Base-by-base conservation (phyloP, 106 monocot genomes). In the Hemerocallis citrina region DNA sequence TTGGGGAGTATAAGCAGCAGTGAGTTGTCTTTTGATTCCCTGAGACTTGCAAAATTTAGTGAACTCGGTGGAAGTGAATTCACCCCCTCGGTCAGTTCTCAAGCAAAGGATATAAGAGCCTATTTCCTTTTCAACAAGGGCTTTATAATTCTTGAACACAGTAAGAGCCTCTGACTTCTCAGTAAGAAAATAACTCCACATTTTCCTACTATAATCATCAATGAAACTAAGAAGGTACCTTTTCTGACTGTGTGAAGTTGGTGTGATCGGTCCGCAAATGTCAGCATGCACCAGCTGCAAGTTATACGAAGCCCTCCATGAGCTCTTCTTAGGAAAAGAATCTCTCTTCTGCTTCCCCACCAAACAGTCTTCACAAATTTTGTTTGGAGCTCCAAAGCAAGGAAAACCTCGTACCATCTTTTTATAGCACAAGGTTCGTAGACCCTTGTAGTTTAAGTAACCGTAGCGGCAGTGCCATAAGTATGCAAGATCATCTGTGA, bases 251-350 rank as follows among this genome's bases (percentile, higher is more conserved):
- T 8, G 0, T 15, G 40, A 69, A 1, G 2, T 1, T 34, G 47
- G 33, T 0, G 8, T 15, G 68, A 13, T 28, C 39, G 17, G 43
- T 44, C 43, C 2, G 17, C 57, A 69, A 16, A 69, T 45, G 11
- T 69, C 45, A 6, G 32, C 42, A 27, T 69, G 43, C 43, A 69
- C 46, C 0, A 69, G 24, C 30, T 69, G 23, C 7, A 69, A 14
- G 17, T 25, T 43, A 34, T 0, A 2, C 2, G 8, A 14, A 11
- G 59, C 57, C 41, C 46, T 43, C 3, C 50, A 50, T 20, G 50
- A 16, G 23, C n/a, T 50, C 23, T 50, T 20, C 20, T 23, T 20
- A 20, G 50, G 50, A 7, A 50, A 50, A n/a, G 50, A 8, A 50
- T 50, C 50, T 50, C 50, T 50, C 1, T 50, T 11, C 3, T 50